These are phyloP conservation scores for Herpetomonas samuelpessoai DNA, from an alignment of 208 protist genomes.

Conservation along the genomic window DNA sequence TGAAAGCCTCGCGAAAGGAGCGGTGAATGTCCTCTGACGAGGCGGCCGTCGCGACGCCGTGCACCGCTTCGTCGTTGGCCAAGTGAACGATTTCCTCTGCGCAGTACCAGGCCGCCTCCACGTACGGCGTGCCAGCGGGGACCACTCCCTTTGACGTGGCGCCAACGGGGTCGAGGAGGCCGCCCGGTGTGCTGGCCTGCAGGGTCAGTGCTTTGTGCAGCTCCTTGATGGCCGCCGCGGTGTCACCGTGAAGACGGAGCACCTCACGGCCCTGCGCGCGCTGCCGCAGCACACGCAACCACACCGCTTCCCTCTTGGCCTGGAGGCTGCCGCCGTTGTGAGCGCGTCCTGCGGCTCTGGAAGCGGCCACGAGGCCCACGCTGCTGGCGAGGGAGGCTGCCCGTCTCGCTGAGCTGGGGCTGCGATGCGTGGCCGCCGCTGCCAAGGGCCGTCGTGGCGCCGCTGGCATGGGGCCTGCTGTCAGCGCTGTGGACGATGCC, in stretches of 20 bases:
- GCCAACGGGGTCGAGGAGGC: not conserved
- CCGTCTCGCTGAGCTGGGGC: no score
- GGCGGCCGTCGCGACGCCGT: conserved; percentile 37
- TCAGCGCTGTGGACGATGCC: no score
- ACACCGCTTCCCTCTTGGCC: not conserved
- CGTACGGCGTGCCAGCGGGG: not conserved
- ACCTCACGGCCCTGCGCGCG: not conserved
- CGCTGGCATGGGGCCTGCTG: no score
- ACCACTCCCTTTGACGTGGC: not conserved
- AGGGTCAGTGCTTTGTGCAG: not conserved
- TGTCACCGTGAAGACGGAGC: not conserved
- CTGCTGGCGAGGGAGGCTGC: no score
- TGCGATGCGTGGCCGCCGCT: no score
- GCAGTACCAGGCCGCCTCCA: not conserved
- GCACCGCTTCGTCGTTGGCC: conserved; percentile 59
- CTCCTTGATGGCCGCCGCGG: not conserved
- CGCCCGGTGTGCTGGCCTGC: not conserved
- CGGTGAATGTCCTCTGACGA: conserved; percentile 33
- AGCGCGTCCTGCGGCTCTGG: conserved; percentile 3
- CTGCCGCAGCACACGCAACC: not conserved
- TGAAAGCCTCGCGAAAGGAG: conserved; percentile 45
- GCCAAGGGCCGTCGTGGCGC: no score
- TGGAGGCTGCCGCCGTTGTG: not conserved
- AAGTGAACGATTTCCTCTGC: conserved; percentile 8
- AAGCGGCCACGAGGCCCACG: conserved; percentile 83